Conservation (phyloP, 495 filamentous ascomycete genomes). For the Penicillium steckii region DNA sequence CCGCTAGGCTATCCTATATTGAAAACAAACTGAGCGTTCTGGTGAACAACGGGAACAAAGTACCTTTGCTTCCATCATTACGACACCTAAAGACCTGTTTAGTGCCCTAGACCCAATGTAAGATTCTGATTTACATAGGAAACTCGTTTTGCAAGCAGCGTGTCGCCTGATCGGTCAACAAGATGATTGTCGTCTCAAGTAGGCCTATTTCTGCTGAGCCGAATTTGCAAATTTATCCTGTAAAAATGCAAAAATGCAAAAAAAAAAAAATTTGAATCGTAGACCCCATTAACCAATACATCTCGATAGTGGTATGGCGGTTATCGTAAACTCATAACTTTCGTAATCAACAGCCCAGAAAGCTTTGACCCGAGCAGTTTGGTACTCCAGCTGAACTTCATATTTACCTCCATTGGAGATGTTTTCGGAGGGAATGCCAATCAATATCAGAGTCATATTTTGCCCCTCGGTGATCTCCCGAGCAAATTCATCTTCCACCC, state of each 20-base stretch:
- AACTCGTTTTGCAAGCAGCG: not conserved
- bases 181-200: not conserved
- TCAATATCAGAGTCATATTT: conserved; percentile 1
- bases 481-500: conserved; percentile 7
- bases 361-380: too few relatives aligned
- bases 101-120: not conserved
- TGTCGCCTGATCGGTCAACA: not conserved
- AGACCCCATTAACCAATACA: too few relatives aligned
- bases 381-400: not conserved
- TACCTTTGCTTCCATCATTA: not conserved
- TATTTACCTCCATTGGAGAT: not conserved
- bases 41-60: not conserved
- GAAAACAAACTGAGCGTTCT: too few relatives aligned
- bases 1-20: too few relatives aligned
- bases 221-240: too few relatives aligned
- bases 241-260: too few relatives aligned
- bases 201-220: too few relatives aligned
- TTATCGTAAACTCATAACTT: too few relatives aligned
- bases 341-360: too few relatives aligned
- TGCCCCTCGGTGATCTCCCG: conserved; percentile 5
- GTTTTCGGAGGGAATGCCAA: too few relatives aligned
- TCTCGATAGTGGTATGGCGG: too few relatives aligned
- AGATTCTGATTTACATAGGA: not conserved
- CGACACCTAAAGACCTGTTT: not conserved
- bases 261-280: too few relatives aligned